phyloP scores from a whole-genome alignment of 208 protist genomes.

The Trypanosoma cruzi region DNA sequence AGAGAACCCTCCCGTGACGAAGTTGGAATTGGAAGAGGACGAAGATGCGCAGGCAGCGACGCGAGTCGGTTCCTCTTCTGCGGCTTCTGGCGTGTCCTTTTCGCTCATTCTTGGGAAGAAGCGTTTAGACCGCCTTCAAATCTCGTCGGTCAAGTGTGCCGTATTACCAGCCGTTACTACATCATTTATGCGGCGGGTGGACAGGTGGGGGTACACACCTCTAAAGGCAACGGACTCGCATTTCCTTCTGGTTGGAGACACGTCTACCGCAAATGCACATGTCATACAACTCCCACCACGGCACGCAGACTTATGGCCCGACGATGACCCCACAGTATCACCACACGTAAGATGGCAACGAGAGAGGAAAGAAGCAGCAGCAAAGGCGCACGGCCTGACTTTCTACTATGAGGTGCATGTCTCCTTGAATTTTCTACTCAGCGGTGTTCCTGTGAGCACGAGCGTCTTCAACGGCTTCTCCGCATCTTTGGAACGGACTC shows the following conservation, averaged over 20 bases:
- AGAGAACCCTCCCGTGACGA: background rate
- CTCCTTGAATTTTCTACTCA: slow-evolving; percentile 56
- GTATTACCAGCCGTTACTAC: slow-evolving; percentile 65
- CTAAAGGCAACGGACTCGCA: slow-evolving; percentile 30
- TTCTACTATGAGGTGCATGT: slow-evolving; percentile 82
- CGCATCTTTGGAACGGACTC: background rate
- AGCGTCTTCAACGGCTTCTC: background rate
- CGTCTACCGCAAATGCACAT: slow-evolving; percentile 31
- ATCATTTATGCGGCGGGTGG: slow-evolving; percentile 54
- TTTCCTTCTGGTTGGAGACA: slow-evolving; percentile 51
- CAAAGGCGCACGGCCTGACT: background rate
- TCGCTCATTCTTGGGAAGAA: slow-evolving; percentile 29
- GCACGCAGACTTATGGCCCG: slow-evolving; percentile 4
- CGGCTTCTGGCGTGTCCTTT: slow-evolving; percentile 29
- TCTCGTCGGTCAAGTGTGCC: slow-evolving; percentile 38
- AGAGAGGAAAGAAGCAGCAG: background rate
- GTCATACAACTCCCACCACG: slow-evolving; percentile 24
- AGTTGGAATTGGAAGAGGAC: background rate
- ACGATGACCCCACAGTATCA: slow-evolving; percentile 11
- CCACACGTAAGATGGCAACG: slow-evolving; percentile 2
- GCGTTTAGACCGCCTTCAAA: slow-evolving; percentile 32
- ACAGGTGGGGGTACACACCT: slow-evolving; percentile 55
- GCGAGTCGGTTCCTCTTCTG: background rate
- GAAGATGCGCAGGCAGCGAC: background rate
- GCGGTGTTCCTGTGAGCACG: slow-evolving; percentile 12